Evolutionary conservation across 2,329 filamentous ascomycete species (phyloP).

Genomic region (Tolypocladium amazonense): DNA sequence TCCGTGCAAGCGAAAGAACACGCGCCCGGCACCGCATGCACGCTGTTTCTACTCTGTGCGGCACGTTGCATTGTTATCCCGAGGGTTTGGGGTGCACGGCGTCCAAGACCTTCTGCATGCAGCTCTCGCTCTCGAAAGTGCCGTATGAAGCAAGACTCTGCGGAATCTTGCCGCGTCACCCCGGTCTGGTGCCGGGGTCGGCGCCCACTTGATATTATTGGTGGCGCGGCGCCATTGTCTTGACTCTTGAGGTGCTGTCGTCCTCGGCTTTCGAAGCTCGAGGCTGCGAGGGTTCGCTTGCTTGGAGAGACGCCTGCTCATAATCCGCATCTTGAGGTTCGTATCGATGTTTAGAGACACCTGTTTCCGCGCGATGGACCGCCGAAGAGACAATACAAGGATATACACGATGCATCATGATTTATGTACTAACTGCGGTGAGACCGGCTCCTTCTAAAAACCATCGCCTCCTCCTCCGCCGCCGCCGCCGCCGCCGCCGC

Average conservation of each 20-base stretch:
- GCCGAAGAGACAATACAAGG: too few species aligned
- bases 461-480: too few species aligned
- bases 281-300: not conserved
- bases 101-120: not conserved
- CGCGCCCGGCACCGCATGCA: not conserved
- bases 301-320: not conserved
- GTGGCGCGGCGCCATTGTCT: not conserved
- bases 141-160: too few species aligned
- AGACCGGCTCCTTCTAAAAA: too few species aligned
- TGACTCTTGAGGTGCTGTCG: not conserved
- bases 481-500: too few species aligned
- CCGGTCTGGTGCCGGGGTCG: not conserved
- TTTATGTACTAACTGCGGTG: too few species aligned
- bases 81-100: not conserved
- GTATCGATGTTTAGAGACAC: too few species aligned
- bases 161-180: not conserved
- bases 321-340: not conserved
- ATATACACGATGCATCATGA: too few species aligned
- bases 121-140: too few species aligned
- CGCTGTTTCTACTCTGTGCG: not conserved
- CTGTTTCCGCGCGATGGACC: too few species aligned
- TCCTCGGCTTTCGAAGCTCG: not conserved
- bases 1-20: too few species aligned
- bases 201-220: not conserved
- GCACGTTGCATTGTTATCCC: not conserved